Conservation (phyloP, 2,329 filamentous ascomycete genomes). For the Rachicladosporium sp. region DNA sequence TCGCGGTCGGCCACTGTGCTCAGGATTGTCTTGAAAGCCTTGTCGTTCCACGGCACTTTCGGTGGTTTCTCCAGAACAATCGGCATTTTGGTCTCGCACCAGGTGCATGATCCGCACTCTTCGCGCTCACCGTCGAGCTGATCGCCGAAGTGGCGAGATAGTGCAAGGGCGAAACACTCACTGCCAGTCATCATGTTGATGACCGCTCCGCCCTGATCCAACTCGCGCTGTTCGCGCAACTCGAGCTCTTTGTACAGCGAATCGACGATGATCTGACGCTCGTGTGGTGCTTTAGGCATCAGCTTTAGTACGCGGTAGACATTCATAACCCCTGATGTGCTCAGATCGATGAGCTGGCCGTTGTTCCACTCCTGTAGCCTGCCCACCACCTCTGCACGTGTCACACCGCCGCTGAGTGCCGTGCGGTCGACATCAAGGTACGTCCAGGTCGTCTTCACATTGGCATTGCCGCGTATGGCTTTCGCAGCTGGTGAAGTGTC, state of each 20-base stretch:
- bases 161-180: constrained; percentile 39
- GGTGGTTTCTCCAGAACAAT: constrained; percentile 28
- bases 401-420: constrained; percentile 17
- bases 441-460: constrained; percentile 31
- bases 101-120: constrained; percentile 46
- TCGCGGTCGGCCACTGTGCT: constrained; percentile 36
- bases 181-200: constrained; percentile 41
- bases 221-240: constrained; percentile 40
- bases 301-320: constrained; percentile 39
- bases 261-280: constrained; percentile 21
- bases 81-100: constrained; percentile 24
- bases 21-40: constrained; percentile 34
- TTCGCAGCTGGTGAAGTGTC: constrained; percentile 32
- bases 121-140: constrained; percentile 29
- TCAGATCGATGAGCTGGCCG: constrained; percentile 37
- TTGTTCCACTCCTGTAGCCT: constrained; percentile 46
- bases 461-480: constrained; percentile 33
- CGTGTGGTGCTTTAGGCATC: constrained; percentile 34
- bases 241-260: constrained; percentile 39
- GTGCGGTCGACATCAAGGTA: constrained; percentile 38
- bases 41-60: constrained; percentile 27
- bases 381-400: constrained; percentile 38
- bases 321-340: constrained; percentile 40
- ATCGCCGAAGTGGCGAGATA: constrained; percentile 49
- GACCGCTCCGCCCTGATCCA: constrained; percentile 39